phyloP scores from a whole-genome alignment of 148 eudicot species.

The Silene latifolia region DNA sequence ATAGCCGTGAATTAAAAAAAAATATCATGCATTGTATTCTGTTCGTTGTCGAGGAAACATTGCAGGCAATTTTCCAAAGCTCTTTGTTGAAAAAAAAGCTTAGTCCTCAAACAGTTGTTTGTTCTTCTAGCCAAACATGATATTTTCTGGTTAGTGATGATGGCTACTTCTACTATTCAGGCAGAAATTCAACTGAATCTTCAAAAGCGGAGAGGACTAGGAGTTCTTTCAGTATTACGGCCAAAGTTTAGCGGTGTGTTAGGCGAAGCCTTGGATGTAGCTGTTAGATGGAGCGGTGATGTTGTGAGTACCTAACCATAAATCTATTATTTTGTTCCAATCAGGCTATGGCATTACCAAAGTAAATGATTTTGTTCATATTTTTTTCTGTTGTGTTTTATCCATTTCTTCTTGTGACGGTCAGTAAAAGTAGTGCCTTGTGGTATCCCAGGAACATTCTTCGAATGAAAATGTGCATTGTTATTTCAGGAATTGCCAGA shows the following conservation, averaged over 20 bases:
- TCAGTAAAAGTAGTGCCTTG: too few relatives aligned
- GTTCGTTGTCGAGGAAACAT: neutral
- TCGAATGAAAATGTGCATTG: neutral
- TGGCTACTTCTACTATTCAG: constrained; percentile 40
- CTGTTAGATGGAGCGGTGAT: constrained; percentile 99
- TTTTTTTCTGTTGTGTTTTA: neutral
- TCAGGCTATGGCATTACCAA: constrained; percentile 3
- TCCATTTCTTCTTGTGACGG: neutral
- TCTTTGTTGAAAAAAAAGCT: neutral
- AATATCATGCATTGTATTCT: neutral
- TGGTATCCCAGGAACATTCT: neutral
- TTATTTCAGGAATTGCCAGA: neutral
- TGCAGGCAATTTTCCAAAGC: neutral
- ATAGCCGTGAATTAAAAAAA: neutral
- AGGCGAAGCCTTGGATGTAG: constrained; percentile 97
- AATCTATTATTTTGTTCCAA: constrained; percentile 4
- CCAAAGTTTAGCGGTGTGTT: constrained; percentile 95
- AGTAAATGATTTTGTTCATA: neutral
- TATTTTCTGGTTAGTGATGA: neutral
- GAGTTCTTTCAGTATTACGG: constrained; percentile 76
- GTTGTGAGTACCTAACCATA: constrained; percentile 57
- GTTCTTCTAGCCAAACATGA: neutral
- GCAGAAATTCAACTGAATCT: constrained; percentile 92
- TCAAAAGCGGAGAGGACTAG: constrained; percentile 91
- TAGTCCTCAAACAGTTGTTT: neutral